phyloP scores from a whole-genome alignment of 345 rosid species.

The Anastatica hierochuntica region DNA sequence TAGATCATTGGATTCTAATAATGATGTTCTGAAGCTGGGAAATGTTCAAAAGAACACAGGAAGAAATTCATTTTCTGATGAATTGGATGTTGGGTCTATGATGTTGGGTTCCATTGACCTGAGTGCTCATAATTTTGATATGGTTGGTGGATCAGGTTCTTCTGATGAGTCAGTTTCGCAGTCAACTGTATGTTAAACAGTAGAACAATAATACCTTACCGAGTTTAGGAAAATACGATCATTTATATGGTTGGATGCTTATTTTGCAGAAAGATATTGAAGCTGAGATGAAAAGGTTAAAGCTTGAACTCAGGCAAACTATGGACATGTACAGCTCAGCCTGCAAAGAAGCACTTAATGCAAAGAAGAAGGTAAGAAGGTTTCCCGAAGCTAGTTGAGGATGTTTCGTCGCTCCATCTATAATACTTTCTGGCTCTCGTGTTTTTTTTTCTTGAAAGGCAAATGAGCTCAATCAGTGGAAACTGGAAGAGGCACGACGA shows the following conservation, averaged over 20 bases:
- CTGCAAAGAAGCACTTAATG: slow-evolving; percentile 77
- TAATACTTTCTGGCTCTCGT: no score
- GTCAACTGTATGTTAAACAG: slow-evolving; percentile 35
- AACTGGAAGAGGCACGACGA: slow-evolving; percentile 51
- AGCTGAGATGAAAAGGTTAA: no score
- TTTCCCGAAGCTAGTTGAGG: no score
- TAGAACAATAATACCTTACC: no score
- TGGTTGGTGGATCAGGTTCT: slow-evolving; percentile 15
- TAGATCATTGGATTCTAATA: no score
- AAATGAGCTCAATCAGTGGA: slow-evolving; percentile 52
- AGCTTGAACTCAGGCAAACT: no score
- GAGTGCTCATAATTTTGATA: slow-evolving; percentile 24
- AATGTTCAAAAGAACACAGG: no score
- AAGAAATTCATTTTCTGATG: slow-evolving; percentile 18
- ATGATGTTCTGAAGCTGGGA: no score
- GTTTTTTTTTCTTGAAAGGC: slow-evolving; percentile 42
- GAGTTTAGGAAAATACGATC: no score
- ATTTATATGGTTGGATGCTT: no score
- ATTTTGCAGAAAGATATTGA: no score
- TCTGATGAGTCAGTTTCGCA: slow-evolving; percentile 18
- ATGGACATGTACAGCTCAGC: slow-evolving; percentile 80
- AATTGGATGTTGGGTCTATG: not conserved
- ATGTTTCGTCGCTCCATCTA: no score
- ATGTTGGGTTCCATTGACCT: slow-evolving; percentile 7
- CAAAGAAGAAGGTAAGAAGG: slow-evolving; percentile 46